phyloP scores from a whole-genome alignment of 306 rosid species.

The Lablab purpureus region DNA sequence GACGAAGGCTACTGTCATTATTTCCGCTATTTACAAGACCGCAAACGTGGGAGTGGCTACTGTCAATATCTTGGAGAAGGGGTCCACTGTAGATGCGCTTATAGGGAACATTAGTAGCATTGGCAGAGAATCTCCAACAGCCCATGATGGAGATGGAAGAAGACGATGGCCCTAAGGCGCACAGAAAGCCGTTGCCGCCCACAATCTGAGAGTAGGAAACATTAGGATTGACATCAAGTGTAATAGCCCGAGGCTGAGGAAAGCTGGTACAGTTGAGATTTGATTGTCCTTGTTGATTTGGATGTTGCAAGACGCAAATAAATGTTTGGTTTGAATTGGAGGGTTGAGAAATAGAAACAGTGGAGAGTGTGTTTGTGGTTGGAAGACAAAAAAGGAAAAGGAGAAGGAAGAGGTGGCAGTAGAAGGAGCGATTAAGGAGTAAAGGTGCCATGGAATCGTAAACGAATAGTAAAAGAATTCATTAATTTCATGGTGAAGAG shows the following conservation, averaged over 20 bases:
- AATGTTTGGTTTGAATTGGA: slow-evolving; percentile 53
- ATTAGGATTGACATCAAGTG: slow-evolving; percentile 37
- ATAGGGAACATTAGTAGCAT: slow-evolving; percentile 37
- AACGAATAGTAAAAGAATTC: slow-evolving; percentile 4
- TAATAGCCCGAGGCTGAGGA: slow-evolving; percentile 45
- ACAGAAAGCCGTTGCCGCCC: slow-evolving; percentile 75
- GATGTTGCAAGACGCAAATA: slow-evolving; percentile 66
- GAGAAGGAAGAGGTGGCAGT: slow-evolving; percentile 20
- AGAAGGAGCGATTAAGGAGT: slow-evolving; percentile 33
- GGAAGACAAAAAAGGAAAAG: slow-evolving; percentile 47
- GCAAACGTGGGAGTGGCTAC: slow-evolving; percentile 76
- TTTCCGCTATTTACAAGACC: slow-evolving; percentile 50
- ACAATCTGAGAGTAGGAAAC: slow-evolving; percentile 61
- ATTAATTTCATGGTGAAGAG: slow-evolving; percentile 57
- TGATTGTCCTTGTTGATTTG: slow-evolving; percentile 26
- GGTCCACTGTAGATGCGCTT: slow-evolving; percentile 63
- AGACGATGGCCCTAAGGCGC: slow-evolving; percentile 57
- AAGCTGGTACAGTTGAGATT: slow-evolving; percentile 71
- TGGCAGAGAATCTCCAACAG: slow-evolving; percentile 85
- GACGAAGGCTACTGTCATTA: slow-evolving; percentile 10
- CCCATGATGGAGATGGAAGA: slow-evolving; percentile 49
- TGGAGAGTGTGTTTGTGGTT: slow-evolving; percentile 53
- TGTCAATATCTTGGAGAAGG: slow-evolving; percentile 48
- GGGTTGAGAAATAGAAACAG: slow-evolving; percentile 77
- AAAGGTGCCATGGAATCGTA: slow-evolving; percentile 52